Base-by-base conservation (phyloP, 495 filamentous ascomycete species). In the Podospora tetraspora region DNA sequence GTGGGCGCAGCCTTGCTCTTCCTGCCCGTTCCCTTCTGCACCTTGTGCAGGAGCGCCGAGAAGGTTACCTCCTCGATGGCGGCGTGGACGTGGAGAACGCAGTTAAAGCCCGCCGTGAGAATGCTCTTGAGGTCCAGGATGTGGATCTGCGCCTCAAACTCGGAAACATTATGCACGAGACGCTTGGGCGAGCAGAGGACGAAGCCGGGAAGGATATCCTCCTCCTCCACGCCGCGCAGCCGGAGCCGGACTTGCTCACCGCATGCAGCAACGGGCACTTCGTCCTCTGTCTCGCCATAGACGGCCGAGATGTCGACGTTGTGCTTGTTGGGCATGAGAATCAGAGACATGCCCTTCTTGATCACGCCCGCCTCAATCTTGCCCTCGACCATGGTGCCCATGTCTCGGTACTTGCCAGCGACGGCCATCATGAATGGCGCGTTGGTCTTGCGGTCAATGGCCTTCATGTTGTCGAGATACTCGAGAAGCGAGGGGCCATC, bases 381-480 rank as follows among this genome's bases (percentile, higher is more conserved):
- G 64, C 95, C 95, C 81, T 99, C 96, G 22, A 96, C 86, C 84
- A 98, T 93, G 70, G 95, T 98, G 74, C 95, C 95, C 90, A 99
- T 92, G 79, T 98, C 94, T 72, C 89, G 88, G 82, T 98, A 98
- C 78, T 98, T 99, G 76, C 90, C 91, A 62, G 89, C 90, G 73
- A 99, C 86, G 8, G 96, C 92, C 95, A 98, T 97, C 96, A 98
- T 97, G 85, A 99, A 98, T 13, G 95, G 95, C 12, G 95, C 95
- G 72, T 97, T 97, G 78, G 97, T 82, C 80, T 97, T 99, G 69
- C 95, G 92, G 78, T 98, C 95, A 12, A 97, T 85, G 32, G 93
- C 86, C 75, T 92, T 86, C 91, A 99, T 97, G 75, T 85, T 80
- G 71, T 95, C 93, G 57, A 99, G 89, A 77, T 91, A 97, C 76